phyloP scores from a whole-genome alignment of 1,284 basidiomycete genomes.

The Pyrrhoderma lamaoense region DNA sequence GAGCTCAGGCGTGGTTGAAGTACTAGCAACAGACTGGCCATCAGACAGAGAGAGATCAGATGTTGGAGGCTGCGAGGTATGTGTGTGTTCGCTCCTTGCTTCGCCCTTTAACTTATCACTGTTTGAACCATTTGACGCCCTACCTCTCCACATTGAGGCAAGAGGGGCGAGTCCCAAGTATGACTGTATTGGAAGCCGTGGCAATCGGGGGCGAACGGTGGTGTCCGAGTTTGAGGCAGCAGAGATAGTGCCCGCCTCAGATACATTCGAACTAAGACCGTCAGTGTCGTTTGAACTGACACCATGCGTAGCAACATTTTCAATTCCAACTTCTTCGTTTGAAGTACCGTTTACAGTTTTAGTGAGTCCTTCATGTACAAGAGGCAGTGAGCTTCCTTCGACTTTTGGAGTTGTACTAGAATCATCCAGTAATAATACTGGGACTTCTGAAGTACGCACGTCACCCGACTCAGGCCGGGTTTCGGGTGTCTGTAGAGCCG shows the following conservation, averaged over 20 bases:
- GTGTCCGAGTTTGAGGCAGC: constrained; percentile 2
- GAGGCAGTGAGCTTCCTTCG: constrained; percentile 1
- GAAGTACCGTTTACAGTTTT: neutral
- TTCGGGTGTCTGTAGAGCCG: constrained; percentile 8
- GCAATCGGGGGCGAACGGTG: constrained; percentile 7
- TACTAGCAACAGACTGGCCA: neutral
- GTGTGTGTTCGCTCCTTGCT: neutral
- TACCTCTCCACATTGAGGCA: constrained; percentile 17
- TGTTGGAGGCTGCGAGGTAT: neutral
- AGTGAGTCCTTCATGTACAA: neutral
- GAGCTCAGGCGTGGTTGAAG: constrained; percentile 1
- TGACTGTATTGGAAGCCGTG: constrained; percentile 14
- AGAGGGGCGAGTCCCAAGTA: constrained; percentile 15
- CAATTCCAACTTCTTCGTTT: neutral
- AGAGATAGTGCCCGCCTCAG: neutral
- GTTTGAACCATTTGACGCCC: constrained; percentile 10
- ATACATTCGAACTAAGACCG: neutral
- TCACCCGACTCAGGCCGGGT: too few species aligned
- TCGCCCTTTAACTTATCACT: neutral
- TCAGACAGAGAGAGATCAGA: neutral
- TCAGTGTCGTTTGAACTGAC: neutral
- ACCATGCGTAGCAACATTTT: too few species aligned
- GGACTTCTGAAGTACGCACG: neutral
- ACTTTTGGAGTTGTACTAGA: constrained; percentile 14
- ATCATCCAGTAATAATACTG: constrained; percentile 1